Evolutionary conservation across 768 basidiomycete genomes (phyloP).

Genomic region (Xanthoconium stramineum): DNA sequence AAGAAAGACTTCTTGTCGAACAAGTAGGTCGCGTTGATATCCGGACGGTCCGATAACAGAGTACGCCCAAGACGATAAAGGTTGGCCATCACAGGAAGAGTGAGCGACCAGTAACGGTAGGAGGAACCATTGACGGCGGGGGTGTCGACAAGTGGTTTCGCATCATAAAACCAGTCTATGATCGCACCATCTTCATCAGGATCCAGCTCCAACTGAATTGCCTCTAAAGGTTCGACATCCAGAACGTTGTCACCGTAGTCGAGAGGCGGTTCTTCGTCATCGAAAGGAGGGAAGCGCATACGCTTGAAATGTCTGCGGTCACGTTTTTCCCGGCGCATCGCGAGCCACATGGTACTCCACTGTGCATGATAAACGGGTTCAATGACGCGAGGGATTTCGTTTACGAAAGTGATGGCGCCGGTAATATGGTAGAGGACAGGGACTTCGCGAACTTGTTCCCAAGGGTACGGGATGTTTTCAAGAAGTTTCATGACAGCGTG

Average conservation of each 20-base stretch:
- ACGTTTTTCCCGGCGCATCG: slow-evolving; percentile 97
- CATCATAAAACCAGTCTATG: slow-evolving; percentile 98
- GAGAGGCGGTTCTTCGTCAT: slow-evolving; percentile 97
- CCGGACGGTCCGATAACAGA: slow-evolving; percentile 88
- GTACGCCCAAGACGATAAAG: slow-evolving; percentile 94
- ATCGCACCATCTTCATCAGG: slow-evolving; percentile 88
- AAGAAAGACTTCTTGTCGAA: slow-evolving; percentile 99
- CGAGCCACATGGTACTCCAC: slow-evolving; percentile 99
- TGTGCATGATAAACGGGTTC: slow-evolving; percentile 99
- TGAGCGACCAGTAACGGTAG: slow-evolving; percentile 90
- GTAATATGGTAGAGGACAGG: slow-evolving; percentile 99
- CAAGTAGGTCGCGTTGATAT: slow-evolving; percentile 86
- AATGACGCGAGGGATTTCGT: slow-evolving; percentile 94
- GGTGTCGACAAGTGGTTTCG: slow-evolving; percentile 89
- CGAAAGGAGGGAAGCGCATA: slow-evolving; percentile 99
- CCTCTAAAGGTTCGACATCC: slow-evolving; percentile 96
- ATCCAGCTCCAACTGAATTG: slow-evolving; percentile 95
- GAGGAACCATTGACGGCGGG: slow-evolving; percentile 89
- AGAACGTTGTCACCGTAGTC: slow-evolving; percentile 99
- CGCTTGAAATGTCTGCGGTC: slow-evolving; percentile 99
- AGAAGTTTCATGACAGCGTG: slow-evolving; percentile 99
- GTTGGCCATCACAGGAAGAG: slow-evolving; percentile 94
- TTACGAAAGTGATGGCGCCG: slow-evolving; percentile 98
- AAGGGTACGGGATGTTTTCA: slow-evolving; percentile 96
- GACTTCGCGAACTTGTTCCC: slow-evolving; percentile 99